Evolutionary conservation across 257 asterid species (phyloP), one percentile per base, ranked within the genome.

Genomic region (Cynanchum wilfordii): DNA sequence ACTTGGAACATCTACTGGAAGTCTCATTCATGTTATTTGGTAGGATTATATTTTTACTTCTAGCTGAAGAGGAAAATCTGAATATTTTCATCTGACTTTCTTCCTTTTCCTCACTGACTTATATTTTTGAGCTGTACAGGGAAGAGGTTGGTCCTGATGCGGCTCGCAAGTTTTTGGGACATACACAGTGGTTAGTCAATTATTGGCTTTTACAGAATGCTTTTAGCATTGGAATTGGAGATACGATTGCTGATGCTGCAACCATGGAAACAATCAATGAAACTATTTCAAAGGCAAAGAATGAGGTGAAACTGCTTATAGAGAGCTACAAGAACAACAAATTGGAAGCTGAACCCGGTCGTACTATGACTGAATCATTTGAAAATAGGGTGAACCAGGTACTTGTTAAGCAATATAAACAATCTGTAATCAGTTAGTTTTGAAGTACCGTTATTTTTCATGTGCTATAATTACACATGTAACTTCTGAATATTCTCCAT

Each of bases 81-180:
- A 62, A 30, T 16, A 62, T 62, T 30, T 30, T 62, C 25, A 6
- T 2, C 36, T 24, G 3, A 55, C 13, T 22, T 24, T 62, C 27
- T 4, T 24, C 49, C 30, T 67, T 36, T 20, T 68, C 7, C 66
- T 68, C 24, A 42, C 67, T 63, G 72, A 78, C 67, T 47, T 47
- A 22, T 58, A 69, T 30, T 68, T 42, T 72, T 78, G 73, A 71
- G 47, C 47, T 42, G 45, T 70, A 59, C 89, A 95, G 99, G 99
- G 99, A 95, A 77, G 99, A 95, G 80, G 99, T 95, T 15, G 99
- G 99, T 52, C 99, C 99, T 12, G 98, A 95, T 86, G 96, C 99
- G 10, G 99, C 99, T 81, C 96, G 99, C 62, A 95, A 95, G 52
- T 95, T 95, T 84, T 82, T 95, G 84, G 99, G 99, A 54, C 98